A percentile compares a stretch with the other conserved stretches of the same genome.
Evolutionary conservation across 768 basidiomycete species (phyloP).

Genomic region (Leccinum boreale): DNA sequence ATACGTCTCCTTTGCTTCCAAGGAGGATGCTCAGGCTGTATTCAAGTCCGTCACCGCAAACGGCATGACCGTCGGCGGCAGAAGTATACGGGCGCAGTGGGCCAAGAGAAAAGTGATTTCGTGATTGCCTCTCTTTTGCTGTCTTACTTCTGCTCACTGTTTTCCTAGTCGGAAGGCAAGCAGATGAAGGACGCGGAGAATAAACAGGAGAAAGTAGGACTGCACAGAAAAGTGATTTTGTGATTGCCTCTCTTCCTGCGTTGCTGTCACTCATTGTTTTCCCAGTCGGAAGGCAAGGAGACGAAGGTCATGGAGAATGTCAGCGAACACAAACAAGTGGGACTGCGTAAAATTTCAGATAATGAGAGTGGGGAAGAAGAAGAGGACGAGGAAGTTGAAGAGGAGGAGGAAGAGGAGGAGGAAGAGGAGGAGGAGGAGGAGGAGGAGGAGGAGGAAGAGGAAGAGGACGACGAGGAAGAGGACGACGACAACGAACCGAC

Average conservation of each 20-base stretch:
- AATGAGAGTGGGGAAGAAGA: constrained; percentile 33
- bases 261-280: background rate
- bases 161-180: constrained; percentile 41
- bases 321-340: constrained; percentile 41
- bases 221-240: constrained; percentile 56
- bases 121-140: background rate
- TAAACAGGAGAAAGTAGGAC: constrained; percentile 19
- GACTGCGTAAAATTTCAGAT: constrained; percentile 36
- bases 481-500: constrained; percentile 38
- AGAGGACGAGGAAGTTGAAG: constrained; percentile 16
- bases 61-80: constrained; percentile 61
- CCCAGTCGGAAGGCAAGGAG: constrained; percentile 41
- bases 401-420: constrained; percentile 6
- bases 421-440: constrained; percentile 14
- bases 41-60: constrained; percentile 62
- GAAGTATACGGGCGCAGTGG: constrained; percentile 75
- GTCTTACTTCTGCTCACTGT: background rate
- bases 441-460: constrained; percentile 23
- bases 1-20: constrained; percentile 88
- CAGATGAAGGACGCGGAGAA: constrained; percentile 18
- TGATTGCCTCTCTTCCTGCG: background rate
- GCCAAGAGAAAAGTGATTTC: constrained; percentile 67
- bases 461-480: constrained; percentile 11
- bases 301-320: constrained; percentile 29
- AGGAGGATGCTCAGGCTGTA: constrained; percentile 81